Evolutionary conservation across 495 filamentous ascomycete species (phyloP), one percentile per base, ranked within the genome.

Genomic region (Aspergillus avenaceus): DNA sequence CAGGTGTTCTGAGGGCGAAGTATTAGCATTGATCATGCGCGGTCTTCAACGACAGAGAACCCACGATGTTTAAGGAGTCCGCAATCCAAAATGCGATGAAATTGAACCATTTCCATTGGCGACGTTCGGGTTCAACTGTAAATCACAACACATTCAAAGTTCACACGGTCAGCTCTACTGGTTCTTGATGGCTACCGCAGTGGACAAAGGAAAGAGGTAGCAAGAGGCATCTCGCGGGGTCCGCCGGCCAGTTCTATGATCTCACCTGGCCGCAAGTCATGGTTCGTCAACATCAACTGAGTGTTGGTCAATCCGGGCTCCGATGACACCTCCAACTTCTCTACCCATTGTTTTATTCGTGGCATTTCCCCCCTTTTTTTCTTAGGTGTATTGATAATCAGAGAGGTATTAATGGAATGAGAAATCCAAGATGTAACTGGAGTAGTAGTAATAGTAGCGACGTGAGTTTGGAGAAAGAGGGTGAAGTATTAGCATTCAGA

Each of bases 41-140:
- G 18, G 26, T 26, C 19, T 26, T 24, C 18, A 25, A 19, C 3
- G 5, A 23, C 12, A 21, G 21, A 14, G 24, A 29, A 74, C 78
- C 59, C 62, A 82, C 80, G 66, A 97, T 95, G 66, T 97, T 97
- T 67, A 96, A 90, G 5, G 88, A 92, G 70, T 97, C 91, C 26
- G 91, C 89, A 63, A 95, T 79, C 90, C 90, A 93, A 61, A 95
- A 95, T 16, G 84, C 86, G 47, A 96, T 83, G 59, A 90, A 97
- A 61, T 96, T 96, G 79, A 84, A 86, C 45, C 87, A 74, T 45
- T 81, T 85, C 91, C 91, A 97, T 81, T 89, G 83, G 23, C 91
- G 84, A 49, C 88, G 83, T 50, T 83, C 84, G 14, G 85, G 84
- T 56, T 95, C 90, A 24, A 97, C 91, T 77, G 53, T 53, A 50